Conservation (phyloP, 2,329 filamentous ascomycete species). For the Trichoderma endophyticum region DNA sequence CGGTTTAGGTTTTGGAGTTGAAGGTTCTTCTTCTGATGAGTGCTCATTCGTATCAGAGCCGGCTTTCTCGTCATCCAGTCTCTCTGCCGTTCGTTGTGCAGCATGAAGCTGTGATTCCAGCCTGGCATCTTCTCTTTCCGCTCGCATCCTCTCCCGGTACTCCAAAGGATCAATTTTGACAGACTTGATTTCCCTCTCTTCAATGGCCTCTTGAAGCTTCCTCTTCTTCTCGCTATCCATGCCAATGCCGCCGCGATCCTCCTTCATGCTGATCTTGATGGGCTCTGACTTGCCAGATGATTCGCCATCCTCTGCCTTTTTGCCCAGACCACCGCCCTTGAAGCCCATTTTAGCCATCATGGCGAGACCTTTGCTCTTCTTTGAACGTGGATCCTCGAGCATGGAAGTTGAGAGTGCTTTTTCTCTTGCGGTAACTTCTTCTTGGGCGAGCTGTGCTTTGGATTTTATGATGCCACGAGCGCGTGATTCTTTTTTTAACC, state of each 20-base stretch:
- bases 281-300: conserved; percentile 57
- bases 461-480: conserved; percentile 67
- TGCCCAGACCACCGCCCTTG: conserved; percentile 71
- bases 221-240: conserved; percentile 80
- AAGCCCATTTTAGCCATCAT: conserved; percentile 99
- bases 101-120: conserved; percentile 68
- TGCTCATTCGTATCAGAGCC: conserved; percentile 10
- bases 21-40: conserved; percentile 23
- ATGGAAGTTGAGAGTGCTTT: conserved; percentile 72
- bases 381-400: conserved; percentile 53
- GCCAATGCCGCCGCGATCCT: conserved; percentile 79
- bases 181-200: conserved; percentile 52
- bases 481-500: conserved; percentile 61
- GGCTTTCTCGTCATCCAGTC: conserved; percentile 60
- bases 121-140: conserved; percentile 66
- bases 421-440: conserved; percentile 70
- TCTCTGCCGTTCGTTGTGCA: conserved; percentile 80
- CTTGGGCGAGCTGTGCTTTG: conserved; percentile 76
- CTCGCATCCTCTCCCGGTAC: conserved; percentile 68
- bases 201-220: conserved; percentile 63
- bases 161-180: conserved; percentile 64
- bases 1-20: conserved; percentile 32
- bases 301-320: conserved; percentile 46
- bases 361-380: conserved; percentile 78
- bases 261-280: conserved; percentile 71